Evolutionary conservation across 225 moss, liverwort and hornwort species (phyloP).

Genomic region (Marchantia polymorpha): DNA sequence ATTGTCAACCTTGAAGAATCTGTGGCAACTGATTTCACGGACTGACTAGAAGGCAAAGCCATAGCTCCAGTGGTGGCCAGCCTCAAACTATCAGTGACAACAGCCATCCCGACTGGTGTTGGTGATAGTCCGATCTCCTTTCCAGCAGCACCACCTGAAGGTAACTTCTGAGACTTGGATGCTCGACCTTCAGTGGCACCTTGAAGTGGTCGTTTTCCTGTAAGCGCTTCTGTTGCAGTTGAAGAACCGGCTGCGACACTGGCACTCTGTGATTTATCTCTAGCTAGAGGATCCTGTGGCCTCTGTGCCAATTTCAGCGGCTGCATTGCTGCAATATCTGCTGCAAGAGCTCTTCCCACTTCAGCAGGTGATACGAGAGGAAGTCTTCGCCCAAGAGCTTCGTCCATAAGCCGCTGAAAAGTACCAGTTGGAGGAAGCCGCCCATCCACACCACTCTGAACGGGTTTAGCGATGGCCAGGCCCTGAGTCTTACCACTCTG

Average conservation of each 20-base stretch:
- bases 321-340: slow-evolving; percentile 40
- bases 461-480: slow-evolving; percentile 10
- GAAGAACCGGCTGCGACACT: slow-evolving; percentile 1
- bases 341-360: slow-evolving; percentile 38
- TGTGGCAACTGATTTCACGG: neutral
- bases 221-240: slow-evolving; percentile 14
- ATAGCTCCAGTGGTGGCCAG: slow-evolving; percentile 16
- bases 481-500: slow-evolving; percentile 25
- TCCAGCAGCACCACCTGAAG: neutral
- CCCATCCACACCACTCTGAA: slow-evolving; percentile 17
- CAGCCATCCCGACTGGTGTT: slow-evolving; percentile 22
- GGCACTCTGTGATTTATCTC: slow-evolving; percentile 24
- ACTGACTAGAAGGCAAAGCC: neutral
- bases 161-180: slow-evolving; percentile 25
- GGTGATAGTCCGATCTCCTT: slow-evolving; percentile 20
- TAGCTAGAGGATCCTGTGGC: slow-evolving; percentile 14
- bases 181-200: slow-evolving; percentile 19
- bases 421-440: slow-evolving; percentile 29
- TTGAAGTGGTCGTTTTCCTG: slow-evolving; percentile 26
- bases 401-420: slow-evolving; percentile 49
- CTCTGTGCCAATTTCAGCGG: slow-evolving; percentile 27
- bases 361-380: slow-evolving; percentile 45
- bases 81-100: slow-evolving; percentile 28
- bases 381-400: slow-evolving; percentile 36
- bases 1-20: neutral